phyloP scores from a whole-genome alignment of 73 alveolate species.

The Paramecium caudatum region DNA sequence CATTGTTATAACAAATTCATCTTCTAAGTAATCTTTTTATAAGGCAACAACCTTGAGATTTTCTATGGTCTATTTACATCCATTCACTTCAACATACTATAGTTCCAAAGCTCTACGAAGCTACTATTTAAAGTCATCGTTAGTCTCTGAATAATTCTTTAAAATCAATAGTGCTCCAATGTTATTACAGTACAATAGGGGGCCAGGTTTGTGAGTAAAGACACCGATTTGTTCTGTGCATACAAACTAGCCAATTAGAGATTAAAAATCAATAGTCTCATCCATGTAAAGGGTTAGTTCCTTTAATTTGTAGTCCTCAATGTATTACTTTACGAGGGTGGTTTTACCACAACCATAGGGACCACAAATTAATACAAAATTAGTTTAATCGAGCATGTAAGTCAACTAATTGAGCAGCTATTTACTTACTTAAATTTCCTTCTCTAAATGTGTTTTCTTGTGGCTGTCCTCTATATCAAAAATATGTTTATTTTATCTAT shows the following conservation, averaged over 20 bases:
- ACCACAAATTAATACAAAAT: conserved; percentile 74
- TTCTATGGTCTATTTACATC: conserved; percentile 66
- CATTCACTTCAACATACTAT: conserved; percentile 72
- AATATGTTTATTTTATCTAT: neutral
- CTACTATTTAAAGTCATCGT: conserved; percentile 67
- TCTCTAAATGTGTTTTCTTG: neutral
- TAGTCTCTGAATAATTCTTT: conserved; percentile 73
- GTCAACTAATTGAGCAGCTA: neutral
- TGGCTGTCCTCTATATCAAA: neutral
- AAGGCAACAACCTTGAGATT: conserved; percentile 82
- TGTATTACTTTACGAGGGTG: conserved; percentile 62
- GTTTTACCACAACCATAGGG: conserved; percentile 84
- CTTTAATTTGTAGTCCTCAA: conserved; percentile 52
- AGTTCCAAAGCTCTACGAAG: conserved; percentile 77
- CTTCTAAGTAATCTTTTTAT: conserved; percentile 11
- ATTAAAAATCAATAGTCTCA: conserved; percentile 85
- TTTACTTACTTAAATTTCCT: neutral
- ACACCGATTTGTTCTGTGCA: conserved; percentile 89
- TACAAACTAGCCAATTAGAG: conserved; percentile 87
- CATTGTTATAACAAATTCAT: neutral
- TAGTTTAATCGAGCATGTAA: conserved; percentile 33
- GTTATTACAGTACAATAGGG: conserved; percentile 85
- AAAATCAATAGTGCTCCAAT: conserved; percentile 84
- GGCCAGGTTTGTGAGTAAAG: conserved; percentile 88
- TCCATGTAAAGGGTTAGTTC: conserved; percentile 80